Evolutionary conservation across 371 early-diverging fungal species (phyloP).

Genomic region (Mucor saturninus): DNA sequence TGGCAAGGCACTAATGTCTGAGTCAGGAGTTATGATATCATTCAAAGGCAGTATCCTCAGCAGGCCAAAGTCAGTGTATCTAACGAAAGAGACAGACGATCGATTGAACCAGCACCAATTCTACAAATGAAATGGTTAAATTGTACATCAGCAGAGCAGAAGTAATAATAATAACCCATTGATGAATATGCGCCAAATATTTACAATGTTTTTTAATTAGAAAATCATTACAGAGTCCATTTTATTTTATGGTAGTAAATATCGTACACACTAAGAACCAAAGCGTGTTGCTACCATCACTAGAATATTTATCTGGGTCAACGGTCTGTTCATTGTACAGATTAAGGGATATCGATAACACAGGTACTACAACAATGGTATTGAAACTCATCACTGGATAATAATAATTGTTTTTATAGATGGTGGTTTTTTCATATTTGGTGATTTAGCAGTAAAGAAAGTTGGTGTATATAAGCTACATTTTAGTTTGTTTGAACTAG

Average conservation of each 20-base stretch:
- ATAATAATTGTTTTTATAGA: slow-evolving; percentile 40
- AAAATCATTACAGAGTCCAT: slow-evolving; percentile 56
- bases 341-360: slow-evolving; percentile 76
- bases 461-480: slow-evolving; percentile 86
- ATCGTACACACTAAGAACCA: slow-evolving; percentile 33
- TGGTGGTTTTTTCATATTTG: slow-evolving; percentile 95
- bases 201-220: slow-evolving; percentile 16
- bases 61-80: slow-evolving; percentile 28
- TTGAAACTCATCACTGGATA: neutral
- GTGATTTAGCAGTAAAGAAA: slow-evolving; percentile 84
- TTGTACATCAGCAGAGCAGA: slow-evolving; percentile 42
- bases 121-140: slow-evolving; percentile 46
- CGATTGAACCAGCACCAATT: slow-evolving; percentile 58
- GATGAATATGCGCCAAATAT: neutral
- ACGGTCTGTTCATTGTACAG: slow-evolving; percentile 85
- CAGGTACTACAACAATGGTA: slow-evolving; percentile 23
- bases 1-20: too few species aligned
- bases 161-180: slow-evolving; percentile 27
- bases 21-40: too few species aligned
- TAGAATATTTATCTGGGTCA: slow-evolving; percentile 61
- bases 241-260: slow-evolving; percentile 51
- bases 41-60: slow-evolving; percentile 27
- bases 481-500: slow-evolving; percentile 87
- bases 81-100: slow-evolving; percentile 51
- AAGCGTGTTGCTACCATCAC: slow-evolving; percentile 21